A percentile compares a stretch with the other conserved stretches of the same genome.
Evolutionary conservation across 1,284 basidiomycete species (phyloP).

Genomic region (Xerocomus nothofagi): DNA sequence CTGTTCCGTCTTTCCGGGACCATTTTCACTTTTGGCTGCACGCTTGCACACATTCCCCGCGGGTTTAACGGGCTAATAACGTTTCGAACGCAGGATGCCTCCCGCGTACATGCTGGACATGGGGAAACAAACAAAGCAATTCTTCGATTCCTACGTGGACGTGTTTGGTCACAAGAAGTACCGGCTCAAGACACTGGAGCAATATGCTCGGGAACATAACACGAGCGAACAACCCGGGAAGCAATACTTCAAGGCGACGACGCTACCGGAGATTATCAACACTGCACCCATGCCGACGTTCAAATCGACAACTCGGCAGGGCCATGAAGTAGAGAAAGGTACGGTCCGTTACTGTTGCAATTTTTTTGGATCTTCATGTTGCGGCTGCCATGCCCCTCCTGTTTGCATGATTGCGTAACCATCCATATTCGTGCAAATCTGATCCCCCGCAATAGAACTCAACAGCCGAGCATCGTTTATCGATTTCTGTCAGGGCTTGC

Average conservation of each 20-base stretch:
- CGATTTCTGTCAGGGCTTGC: constrained; percentile 94
- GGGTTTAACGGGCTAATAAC: constrained; percentile 2
- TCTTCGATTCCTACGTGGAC: constrained; percentile 86
- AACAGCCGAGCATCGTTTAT: constrained; percentile 93
- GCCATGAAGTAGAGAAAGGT: constrained; percentile 94
- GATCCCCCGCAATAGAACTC: constrained; percentile 64
- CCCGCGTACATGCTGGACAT: constrained; percentile 93
- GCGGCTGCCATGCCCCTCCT: neutral
- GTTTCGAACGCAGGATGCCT: constrained; percentile 61
- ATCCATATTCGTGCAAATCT: constrained; percentile 17
- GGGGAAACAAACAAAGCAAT: constrained; percentile 94
- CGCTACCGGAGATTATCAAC: constrained; percentile 94
- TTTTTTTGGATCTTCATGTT: constrained; percentile 1
- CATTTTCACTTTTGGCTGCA: constrained; percentile 9
- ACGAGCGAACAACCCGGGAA: constrained; percentile 97
- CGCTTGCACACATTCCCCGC: neutral
- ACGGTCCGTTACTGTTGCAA: constrained; percentile 2
- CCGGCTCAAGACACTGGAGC: constrained; percentile 88
- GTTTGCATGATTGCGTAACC: constrained; percentile 17
- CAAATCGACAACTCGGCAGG: constrained; percentile 72
- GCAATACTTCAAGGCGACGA: constrained; percentile 96
- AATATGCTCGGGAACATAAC: constrained; percentile 94
- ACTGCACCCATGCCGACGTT: constrained; percentile 87
- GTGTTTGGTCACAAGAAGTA: constrained; percentile 87
- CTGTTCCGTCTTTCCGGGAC: neutral